phyloP scores from a whole-genome alignment of 192 early-diverging fungal genomes.

The Mycoemilia scoparia region DNA sequence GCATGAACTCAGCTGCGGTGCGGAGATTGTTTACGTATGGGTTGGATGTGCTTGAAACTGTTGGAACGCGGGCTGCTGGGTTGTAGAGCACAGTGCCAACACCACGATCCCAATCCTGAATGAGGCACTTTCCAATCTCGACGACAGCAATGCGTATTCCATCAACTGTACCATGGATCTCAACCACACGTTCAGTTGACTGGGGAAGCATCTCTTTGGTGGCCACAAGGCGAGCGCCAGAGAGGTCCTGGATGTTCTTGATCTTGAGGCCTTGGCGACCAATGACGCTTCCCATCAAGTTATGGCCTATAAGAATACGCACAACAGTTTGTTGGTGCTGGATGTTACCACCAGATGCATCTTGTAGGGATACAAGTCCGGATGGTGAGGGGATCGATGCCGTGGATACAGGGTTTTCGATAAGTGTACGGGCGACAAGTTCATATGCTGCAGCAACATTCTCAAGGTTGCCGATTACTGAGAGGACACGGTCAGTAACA shows the following conservation, averaged over 20 bases:
- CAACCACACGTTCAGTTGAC: constrained; percentile 82
- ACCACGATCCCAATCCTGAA: constrained; percentile 70
- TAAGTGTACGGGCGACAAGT: constrained; percentile 55
- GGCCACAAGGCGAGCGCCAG: constrained; percentile 69
- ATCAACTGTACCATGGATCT: constrained; percentile 68
- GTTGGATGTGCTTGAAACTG: constrained; percentile 25
- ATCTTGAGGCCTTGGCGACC: constrained; percentile 86
- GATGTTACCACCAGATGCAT: not conserved
- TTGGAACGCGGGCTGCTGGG: constrained; percentile 38
- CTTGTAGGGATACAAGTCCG: not conserved
- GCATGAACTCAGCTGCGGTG: constrained; percentile 19
- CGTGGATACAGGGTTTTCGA: constrained; percentile 52
- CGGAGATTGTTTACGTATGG: constrained; percentile 30
- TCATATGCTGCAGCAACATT: constrained; percentile 71
- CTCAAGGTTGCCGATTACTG: constrained; percentile 47
- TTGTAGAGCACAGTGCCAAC: constrained; percentile 72
- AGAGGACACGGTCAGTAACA: constrained; percentile 71
- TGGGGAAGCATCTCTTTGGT: constrained; percentile 84
- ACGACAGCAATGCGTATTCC: constrained; percentile 67
- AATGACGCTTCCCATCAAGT: constrained; percentile 81
- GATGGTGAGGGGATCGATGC: constrained; percentile 23
- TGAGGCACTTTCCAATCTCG: constrained; percentile 69
- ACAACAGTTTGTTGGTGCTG: constrained; percentile 34
- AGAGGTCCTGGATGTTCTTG: constrained; percentile 85
- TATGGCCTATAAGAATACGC: constrained; percentile 78